Evolutionary conservation across 225 moss, liverwort and hornwort species (phyloP).

Genomic region (Marchantia paleacea): DNA sequence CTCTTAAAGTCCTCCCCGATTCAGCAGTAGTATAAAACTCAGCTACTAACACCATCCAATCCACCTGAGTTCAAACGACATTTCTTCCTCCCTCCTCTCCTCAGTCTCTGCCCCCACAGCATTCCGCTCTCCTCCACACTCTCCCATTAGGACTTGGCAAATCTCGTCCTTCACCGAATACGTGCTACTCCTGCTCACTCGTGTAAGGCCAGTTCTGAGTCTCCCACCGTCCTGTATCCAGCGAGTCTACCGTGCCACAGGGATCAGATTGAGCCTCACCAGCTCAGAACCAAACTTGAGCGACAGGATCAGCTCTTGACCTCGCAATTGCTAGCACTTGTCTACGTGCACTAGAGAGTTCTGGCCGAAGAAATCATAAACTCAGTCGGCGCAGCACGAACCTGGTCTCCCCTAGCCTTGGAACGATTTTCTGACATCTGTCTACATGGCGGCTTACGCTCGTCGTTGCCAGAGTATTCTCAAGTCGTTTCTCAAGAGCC

Average conservation of each 20-base stretch:
- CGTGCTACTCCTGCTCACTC: background rate
- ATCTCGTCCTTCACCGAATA: background rate
- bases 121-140: background rate
- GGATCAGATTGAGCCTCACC: background rate
- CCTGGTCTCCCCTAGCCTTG: background rate
- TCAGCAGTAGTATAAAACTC: slow-evolving; percentile 3
- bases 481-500: slow-evolving; percentile 14
- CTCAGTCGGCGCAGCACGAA: background rate
- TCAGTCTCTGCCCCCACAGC: background rate
- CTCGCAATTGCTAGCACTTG: background rate
- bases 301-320: background rate
- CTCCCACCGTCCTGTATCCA: background rate
- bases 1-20: background rate
- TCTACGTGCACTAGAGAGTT: background rate
- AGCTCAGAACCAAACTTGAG: background rate
- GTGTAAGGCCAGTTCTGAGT: background rate
- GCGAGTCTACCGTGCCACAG: background rate
- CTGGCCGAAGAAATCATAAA: background rate
- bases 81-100: background rate
- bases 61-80: background rate
- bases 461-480: slow-evolving; percentile 24
- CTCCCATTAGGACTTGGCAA: background rate
- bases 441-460: slow-evolving; percentile 17
- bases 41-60: background rate
- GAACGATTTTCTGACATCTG: background rate